phyloP scores from a whole-genome alignment of 2,329 filamentous ascomycete species.

The Phialophora chinensis region DNA sequence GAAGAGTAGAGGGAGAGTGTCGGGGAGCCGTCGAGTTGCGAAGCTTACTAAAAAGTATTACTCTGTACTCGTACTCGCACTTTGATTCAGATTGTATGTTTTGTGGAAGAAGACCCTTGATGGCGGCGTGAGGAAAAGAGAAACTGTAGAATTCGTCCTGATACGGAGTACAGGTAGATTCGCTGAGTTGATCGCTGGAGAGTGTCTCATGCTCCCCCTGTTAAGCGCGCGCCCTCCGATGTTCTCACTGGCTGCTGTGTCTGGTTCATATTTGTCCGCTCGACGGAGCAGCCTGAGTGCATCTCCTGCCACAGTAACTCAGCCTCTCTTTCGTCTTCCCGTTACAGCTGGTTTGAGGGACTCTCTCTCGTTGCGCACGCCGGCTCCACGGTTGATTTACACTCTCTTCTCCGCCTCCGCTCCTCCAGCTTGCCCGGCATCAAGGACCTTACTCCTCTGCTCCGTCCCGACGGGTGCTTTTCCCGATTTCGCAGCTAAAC shows the following conservation, averaged over 20 bases:
- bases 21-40: no score
- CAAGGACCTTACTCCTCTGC: conserved; percentile 18
- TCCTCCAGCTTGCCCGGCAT: neutral
- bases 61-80: no score
- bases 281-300: no score
- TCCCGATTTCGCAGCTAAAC: conserved; percentile 35
- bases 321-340: neutral
- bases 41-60: no score
- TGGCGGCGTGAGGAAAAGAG: neutral
- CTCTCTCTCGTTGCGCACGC: no score
- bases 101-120: no score
- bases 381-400: neutral
- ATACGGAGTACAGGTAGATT: neutral
- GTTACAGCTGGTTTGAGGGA: neutral
- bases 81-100: no score
- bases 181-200: neutral
- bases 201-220: neutral
- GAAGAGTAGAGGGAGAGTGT: no score
- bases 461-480: conserved; percentile 34
- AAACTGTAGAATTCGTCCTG: neutral
- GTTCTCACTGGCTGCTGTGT: neutral
- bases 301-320: neutral
- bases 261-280: neutral
- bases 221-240: neutral
- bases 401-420: neutral